Base-by-base conservation (phyloP, 805 yeast genomes). In the Yamadazyma nakazawae region DNA sequence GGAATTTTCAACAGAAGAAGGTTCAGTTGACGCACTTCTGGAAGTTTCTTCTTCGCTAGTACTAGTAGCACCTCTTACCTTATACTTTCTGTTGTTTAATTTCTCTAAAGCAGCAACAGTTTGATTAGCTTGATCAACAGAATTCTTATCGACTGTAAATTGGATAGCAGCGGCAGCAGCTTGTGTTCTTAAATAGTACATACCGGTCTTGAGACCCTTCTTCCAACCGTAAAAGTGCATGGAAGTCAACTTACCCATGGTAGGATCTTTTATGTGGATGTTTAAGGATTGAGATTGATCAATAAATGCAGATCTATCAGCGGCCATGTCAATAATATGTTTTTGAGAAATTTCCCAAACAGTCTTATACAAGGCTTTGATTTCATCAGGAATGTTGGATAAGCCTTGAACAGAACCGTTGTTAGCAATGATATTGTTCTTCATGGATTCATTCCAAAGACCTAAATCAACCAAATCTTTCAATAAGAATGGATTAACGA, bases 151-250 rank as follows among this genome's bases (percentile, higher is more conserved):
- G 40, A 76, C 75, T 19, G 80, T 71, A 68, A 90, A 92, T 73
- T 92, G 96, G 62, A 94, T 94, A 40, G 99, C 97, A 43, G 96
- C 87, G 37, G 96, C 81, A 17, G 99, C 99, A 50, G 98, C 97
- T 76, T 88, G 96, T 10, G 98, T 92, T 70, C 98, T 84, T 67
- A 94, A 75, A 70, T 94, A 94, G 76, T 94, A 94, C 95, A 94
- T 92, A 61, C 99, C 99, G 5, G 99, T 94, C 79, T 94, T 94
- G 64, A 94, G 79, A 51, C 99, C 99, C 75, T 87, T 89, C 75
- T 88, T 87, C 99, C 99, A 94, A 40, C 97, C 98, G 64, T 94
- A 92, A 76, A 94, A 94, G 68, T 94, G 99, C 97, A 94, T 94
- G 54, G 94, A 82, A 5, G 98, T 94, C 63, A 94, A 78, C 68